phyloP scores from a whole-genome alignment of 352 stramenopile species.

The Pythium sukuiense region DNA sequence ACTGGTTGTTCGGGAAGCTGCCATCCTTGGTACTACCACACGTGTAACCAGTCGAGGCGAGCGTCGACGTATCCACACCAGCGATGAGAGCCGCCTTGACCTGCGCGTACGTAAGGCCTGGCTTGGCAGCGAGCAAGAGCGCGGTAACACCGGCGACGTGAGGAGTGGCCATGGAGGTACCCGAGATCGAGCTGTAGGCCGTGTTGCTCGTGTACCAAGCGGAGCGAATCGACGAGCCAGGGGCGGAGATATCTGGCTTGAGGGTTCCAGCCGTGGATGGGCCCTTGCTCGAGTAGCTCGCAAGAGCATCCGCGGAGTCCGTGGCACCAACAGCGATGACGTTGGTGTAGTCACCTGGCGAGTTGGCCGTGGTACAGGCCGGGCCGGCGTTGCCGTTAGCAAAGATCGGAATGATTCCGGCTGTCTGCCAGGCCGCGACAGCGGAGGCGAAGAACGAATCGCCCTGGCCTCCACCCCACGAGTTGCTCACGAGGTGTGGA shows the following conservation, averaged over 20 bases:
- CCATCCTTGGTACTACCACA: not conserved
- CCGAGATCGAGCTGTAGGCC: slow-evolving; percentile 26
- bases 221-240: slow-evolving; percentile 19
- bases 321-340: slow-evolving; percentile 36
- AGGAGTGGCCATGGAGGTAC: slow-evolving; percentile 38
- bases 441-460: slow-evolving; percentile 13
- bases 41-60: not conserved
- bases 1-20: slow-evolving; percentile 18
- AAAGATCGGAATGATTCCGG: slow-evolving; percentile 39
- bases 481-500: slow-evolving; percentile 34
- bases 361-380: slow-evolving; percentile 19
- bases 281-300: slow-evolving; percentile 28
- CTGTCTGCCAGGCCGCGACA: slow-evolving; percentile 27
- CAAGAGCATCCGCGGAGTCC: slow-evolving; percentile 18
- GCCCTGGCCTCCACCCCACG: slow-evolving; percentile 20
- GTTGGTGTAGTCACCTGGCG: slow-evolving; percentile 27
- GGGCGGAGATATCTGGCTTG: slow-evolving; percentile 32
- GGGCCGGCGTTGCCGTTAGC: slow-evolving; percentile 29
- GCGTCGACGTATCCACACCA: not conserved
- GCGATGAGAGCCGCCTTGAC: not conserved
- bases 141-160: slow-evolving; percentile 35
- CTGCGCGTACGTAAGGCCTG: not conserved
- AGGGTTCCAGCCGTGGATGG: slow-evolving; percentile 15
- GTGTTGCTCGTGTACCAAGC: slow-evolving; percentile 13
- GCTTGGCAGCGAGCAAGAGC: slow-evolving; percentile 17